A percentile compares a stretch with the other conserved stretches of the same genome.
Conservation (phyloP, 148 eudicot genomes). For the Rhododendron molle region DNA sequence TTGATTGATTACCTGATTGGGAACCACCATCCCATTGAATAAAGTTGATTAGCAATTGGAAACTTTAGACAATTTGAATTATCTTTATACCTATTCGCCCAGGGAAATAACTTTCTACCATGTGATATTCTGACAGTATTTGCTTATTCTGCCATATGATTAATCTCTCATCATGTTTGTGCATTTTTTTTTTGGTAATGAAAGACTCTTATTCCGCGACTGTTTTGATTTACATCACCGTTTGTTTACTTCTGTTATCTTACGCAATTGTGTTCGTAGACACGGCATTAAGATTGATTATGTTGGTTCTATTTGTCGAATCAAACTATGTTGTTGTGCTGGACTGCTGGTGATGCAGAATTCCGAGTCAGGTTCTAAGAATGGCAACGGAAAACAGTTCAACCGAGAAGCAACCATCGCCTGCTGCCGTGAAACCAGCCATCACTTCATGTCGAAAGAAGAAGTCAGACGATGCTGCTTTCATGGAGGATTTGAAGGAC, state of each 20-base stretch:
- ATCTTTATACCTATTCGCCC: not conserved
- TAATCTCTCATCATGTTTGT: not conserved
- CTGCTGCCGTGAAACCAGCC: slow-evolving; percentile 35
- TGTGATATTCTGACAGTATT: not conserved
- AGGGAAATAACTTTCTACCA: not conserved
- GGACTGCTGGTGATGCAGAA: not conserved
- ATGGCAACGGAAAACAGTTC: slow-evolving; percentile 30
- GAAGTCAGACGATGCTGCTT: slow-evolving; percentile 68
- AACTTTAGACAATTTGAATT: not conserved
- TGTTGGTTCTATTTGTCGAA: not conserved
- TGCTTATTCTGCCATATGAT: not conserved
- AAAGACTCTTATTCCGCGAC: not conserved
- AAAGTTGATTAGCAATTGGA: not conserved
- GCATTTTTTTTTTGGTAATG: not conserved
- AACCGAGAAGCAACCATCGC: slow-evolving; percentile 26
- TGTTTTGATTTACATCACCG: not conserved
- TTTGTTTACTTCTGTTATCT: not conserved
- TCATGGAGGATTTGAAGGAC: slow-evolving; percentile 71
- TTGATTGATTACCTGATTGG: not conserved
- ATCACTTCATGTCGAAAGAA: slow-evolving; percentile 66
- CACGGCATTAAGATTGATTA: not conserved
- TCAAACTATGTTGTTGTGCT: not conserved
- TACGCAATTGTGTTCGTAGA: not conserved
- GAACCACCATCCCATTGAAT: not conserved
- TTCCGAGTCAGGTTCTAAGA: not conserved